phyloP scores from a whole-genome alignment of 179 eudicot genomes.

The Beta lomatogona region DNA sequence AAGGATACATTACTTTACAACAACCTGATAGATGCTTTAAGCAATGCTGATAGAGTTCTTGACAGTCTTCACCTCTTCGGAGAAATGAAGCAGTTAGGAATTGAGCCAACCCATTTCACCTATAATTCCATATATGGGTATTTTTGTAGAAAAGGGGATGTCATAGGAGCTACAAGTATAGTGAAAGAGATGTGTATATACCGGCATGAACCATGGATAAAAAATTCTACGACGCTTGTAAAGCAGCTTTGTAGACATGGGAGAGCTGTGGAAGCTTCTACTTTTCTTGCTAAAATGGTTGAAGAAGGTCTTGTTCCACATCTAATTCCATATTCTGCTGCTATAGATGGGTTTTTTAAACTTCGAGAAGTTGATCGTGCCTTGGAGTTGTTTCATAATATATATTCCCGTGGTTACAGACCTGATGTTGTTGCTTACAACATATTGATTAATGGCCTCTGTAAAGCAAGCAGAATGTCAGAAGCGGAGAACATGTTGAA shows the following conservation, averaged over 20 bases:
- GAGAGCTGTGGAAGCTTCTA: constrained; percentile 61
- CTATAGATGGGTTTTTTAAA: constrained; percentile 62
- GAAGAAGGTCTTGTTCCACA: constrained; percentile 71
- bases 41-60: constrained; percentile 51
- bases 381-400: constrained; percentile 52
- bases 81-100: constrained; percentile 60
- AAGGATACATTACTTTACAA: constrained; percentile 58
- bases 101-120: constrained; percentile 70
- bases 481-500: constrained; percentile 62
- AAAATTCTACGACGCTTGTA: constrained; percentile 70
- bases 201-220: constrained; percentile 90
- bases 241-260: constrained; percentile 58
- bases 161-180: constrained; percentile 48
- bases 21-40: constrained; percentile 59
- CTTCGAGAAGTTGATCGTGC: constrained; percentile 59
- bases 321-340: constrained; percentile 68
- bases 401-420: constrained; percentile 56
- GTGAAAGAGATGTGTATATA: constrained; percentile 66
- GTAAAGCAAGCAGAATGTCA: constrained; percentile 51
- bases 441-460: constrained; percentile 76
- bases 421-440: constrained; percentile 87
- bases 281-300: constrained; percentile 58
- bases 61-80: constrained; percentile 59
- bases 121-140: constrained; percentile 71
- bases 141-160: constrained; percentile 65